Conservation (phyloP, 2,329 filamentous ascomycete genomes). For the Arthrobotrys sphaeroides region DNA sequence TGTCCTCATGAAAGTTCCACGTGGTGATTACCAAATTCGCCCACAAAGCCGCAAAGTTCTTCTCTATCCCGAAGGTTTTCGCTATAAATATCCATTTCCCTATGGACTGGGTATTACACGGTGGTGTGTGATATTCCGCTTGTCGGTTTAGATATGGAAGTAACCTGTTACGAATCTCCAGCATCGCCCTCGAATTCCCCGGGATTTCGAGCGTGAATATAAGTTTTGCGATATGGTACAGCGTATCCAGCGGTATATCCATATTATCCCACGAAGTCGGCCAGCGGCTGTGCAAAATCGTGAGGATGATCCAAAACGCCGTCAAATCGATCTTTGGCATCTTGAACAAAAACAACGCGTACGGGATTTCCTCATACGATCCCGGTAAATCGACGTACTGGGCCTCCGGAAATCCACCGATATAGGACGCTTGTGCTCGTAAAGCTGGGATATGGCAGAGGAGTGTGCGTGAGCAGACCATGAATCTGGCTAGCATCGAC, state of each 20-base stretch:
- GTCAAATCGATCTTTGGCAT: conserved; percentile 7
- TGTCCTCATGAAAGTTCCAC: conserved; percentile 2
- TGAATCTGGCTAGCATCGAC: background rate
- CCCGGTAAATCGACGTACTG: too few species aligned
- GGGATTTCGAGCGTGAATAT: background rate
- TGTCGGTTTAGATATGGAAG: background rate
- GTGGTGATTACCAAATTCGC: conserved; percentile 23
- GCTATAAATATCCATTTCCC: conserved; percentile 34
- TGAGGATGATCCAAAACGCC: conserved; percentile 24
- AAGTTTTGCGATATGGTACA: conserved; percentile 8
- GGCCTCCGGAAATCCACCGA: background rate
- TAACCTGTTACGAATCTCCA: background rate
- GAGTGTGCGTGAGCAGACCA: conserved; percentile 23
- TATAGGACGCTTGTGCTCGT: background rate
- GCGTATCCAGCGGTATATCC: conserved; percentile 15
- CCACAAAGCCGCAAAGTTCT: conserved; percentile 26
- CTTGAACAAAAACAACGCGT: conserved; percentile 11
- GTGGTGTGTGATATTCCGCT: background rate
- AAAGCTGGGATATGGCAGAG: conserved; percentile 2
- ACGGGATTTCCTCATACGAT: background rate
- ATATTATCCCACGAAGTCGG: background rate
- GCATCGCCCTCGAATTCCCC: background rate
- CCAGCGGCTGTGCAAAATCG: conserved; percentile 22
- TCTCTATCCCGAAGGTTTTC: conserved; percentile 1
- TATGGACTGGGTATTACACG: background rate